Evolutionary conservation across 2,329 filamentous ascomycete genomes (phyloP).

Genomic region (Ascochyta fabae): DNA sequence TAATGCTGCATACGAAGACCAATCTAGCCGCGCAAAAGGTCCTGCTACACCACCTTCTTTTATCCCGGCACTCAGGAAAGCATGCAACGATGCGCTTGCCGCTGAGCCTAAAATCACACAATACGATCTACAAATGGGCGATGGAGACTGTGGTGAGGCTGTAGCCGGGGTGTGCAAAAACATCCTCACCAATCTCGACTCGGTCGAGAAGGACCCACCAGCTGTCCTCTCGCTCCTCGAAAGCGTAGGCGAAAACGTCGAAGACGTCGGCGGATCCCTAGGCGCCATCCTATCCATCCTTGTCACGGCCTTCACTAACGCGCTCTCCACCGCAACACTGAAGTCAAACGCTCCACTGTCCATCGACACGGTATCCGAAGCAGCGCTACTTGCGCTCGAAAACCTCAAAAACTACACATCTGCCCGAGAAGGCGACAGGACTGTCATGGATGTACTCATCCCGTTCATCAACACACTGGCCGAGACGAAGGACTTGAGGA

Average conservation of each 20-base stretch:
- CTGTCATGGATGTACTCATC: conserved; percentile 85
- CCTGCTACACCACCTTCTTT: conserved; percentile 51
- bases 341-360: conserved; percentile 33
- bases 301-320: conserved; percentile 73
- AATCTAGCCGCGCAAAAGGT: conserved; percentile 29
- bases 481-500: conserved; percentile 67
- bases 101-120: conserved; percentile 70
- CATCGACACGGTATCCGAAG: conserved; percentile 45
- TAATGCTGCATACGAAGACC: conserved; percentile 32
- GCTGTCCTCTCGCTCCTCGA: conserved; percentile 63
- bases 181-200: conserved; percentile 56
- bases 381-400: conserved; percentile 54
- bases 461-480: conserved; percentile 80
- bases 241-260: conserved; percentile 66
- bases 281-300: conserved; percentile 84
- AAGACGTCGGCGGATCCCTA: conserved; percentile 75
- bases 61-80: conserved; percentile 50
- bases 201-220: conserved; percentile 60
- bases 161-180: conserved; percentile 70
- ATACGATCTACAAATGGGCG: conserved; percentile 82
- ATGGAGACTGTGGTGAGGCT: conserved; percentile 82
- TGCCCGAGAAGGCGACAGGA: conserved; percentile 85
- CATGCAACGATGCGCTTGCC: conserved; percentile 57
- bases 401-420: conserved; percentile 74
- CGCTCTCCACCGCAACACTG: conserved; percentile 43